A percentile compares a stretch with the other conserved stretches of the same genome.
phyloP scores from a whole-genome alignment of 1,139 yeast genomes.

The Blastobotrys capitulatus region DNA sequence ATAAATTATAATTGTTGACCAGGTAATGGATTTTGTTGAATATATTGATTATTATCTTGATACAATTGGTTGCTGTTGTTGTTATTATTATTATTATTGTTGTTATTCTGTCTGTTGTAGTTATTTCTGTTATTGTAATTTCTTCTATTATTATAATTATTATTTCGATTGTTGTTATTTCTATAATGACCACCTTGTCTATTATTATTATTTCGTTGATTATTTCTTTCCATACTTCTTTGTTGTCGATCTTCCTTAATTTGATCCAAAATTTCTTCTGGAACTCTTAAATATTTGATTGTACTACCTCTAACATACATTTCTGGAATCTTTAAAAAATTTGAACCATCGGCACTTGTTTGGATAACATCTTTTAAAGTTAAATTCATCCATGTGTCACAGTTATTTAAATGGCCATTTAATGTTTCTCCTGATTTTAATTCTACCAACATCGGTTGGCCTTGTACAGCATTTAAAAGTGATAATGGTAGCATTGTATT shows the following conservation, averaged over 20 bases:
- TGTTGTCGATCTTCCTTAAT: conserved; percentile 81
- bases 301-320: conserved; percentile 84
- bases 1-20: neutral
- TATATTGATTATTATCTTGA: neutral
- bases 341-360: conserved; percentile 62
- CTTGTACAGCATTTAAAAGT: conserved; percentile 84
- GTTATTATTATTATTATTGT: conserved; percentile 30
- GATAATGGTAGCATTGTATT: conserved; percentile 68
- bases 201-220: conserved; percentile 38
- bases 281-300: conserved; percentile 60
- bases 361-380: conserved; percentile 76
- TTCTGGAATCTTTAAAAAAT: conserved; percentile 64
- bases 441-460: conserved; percentile 83
- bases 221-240: conserved; percentile 41
- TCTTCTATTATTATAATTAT: neutral
- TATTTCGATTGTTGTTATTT: conserved; percentile 20
- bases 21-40: neutral
- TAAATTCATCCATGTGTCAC: conserved; percentile 96
- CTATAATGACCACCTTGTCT: conserved; percentile 27
- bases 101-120: neutral
- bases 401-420: conserved; percentile 77
- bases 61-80: conserved; percentile 29
- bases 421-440: conserved; percentile 88
- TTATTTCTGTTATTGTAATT: conserved; percentile 1
- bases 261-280: conserved; percentile 46